Base-by-base conservation (phyloP, 2,329 filamentous ascomycete species). In the Malbranchea zuffiana region DNA sequence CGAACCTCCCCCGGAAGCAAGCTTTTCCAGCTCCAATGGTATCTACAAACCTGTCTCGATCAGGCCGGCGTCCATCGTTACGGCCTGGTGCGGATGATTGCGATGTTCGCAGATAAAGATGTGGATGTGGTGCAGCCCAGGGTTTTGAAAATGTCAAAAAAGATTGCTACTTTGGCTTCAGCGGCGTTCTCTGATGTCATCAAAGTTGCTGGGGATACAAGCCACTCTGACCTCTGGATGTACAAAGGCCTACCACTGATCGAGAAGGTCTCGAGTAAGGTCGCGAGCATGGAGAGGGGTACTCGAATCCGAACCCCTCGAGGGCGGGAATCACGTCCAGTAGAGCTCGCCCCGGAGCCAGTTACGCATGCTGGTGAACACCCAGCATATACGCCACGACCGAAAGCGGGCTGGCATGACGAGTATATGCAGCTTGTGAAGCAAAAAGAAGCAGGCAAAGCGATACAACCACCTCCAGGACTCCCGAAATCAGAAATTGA, bases 31-130 rank as follows among this genome's bases (percentile, higher is more conserved):
- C 1, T 52, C 79, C 1, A 70, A 74, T 50, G 75, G 82, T 51
- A 69, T 83, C 40, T 64, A 78, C 47, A 63, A 59, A 28, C 71
- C 34, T 72, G 82, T 37, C 68, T 74, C 43, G 62, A 66, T 2
- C 67, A 74, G 33, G 58, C 65, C 0, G 65, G 80, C 0, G 74
- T 92, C 47, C 80, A 94, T 48, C 66, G 67, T 18, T 87, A 85
- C 53, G 88, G 88, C 3, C 71, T 78, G 12, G 78, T 93, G 3
- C 76, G 86, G 32, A 79, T 88, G 66, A 68, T 96, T 1, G 54
- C 87, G 25, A 87, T 86, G 78, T 51, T 78, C 3, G 68, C 72
- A 1, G 65, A 78, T 28, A 63, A 71, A 0, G 79, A 84, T 39
- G 75, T 75, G 45, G 50, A 58, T 5, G 44, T 56, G 1, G 47